phyloP scores from a whole-genome alignment of 345 rosid genomes.

The Boechera divaricarpa region DNA sequence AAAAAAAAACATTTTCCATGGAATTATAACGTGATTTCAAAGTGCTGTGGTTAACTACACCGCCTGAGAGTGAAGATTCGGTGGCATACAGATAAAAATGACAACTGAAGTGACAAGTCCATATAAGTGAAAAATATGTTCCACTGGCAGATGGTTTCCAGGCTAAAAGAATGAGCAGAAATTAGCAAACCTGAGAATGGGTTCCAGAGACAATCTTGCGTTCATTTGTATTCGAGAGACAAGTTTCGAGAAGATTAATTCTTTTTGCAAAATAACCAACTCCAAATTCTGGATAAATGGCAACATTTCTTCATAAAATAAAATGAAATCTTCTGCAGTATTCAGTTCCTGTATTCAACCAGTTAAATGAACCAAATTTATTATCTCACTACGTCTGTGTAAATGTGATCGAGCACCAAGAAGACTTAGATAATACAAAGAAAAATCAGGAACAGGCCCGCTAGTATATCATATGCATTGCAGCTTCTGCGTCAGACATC shows the following conservation, averaged over 20 bases:
- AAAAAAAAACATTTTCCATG: constrained; percentile 1
- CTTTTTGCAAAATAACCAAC: constrained; percentile 68
- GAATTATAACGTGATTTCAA: background rate
- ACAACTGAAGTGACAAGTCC: constrained; percentile 18
- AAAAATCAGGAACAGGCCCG: background rate
- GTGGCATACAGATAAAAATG: constrained; percentile 30
- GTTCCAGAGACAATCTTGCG: constrained; percentile 89
- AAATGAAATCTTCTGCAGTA: constrained; percentile 90
- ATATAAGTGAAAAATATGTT: background rate
- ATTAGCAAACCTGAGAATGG: constrained; percentile 70
- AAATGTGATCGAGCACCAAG: constrained; percentile 17
- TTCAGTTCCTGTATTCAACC: constrained; percentile 70
- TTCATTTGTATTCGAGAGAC: constrained; percentile 71
- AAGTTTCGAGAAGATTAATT: constrained; percentile 67
- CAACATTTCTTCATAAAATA: constrained; percentile 71
- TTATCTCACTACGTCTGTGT: constrained; percentile 9
- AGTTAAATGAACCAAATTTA: constrained; percentile 24
- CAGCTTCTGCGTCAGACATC: constrained; percentile 17
- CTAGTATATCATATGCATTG: constrained; percentile 12
- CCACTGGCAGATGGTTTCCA: constrained; percentile 17
- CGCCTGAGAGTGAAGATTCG: constrained; percentile 15
- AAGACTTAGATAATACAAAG: constrained; percentile 13
- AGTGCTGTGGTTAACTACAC: constrained; percentile 18
- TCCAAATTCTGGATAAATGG: constrained; percentile 77
- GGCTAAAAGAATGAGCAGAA: constrained; percentile 24